Evolutionary conservation across 1,284 basidiomycete species (phyloP), one percentile per base, ranked within the genome.

Genomic region (Rhodotorula sp.): DNA sequence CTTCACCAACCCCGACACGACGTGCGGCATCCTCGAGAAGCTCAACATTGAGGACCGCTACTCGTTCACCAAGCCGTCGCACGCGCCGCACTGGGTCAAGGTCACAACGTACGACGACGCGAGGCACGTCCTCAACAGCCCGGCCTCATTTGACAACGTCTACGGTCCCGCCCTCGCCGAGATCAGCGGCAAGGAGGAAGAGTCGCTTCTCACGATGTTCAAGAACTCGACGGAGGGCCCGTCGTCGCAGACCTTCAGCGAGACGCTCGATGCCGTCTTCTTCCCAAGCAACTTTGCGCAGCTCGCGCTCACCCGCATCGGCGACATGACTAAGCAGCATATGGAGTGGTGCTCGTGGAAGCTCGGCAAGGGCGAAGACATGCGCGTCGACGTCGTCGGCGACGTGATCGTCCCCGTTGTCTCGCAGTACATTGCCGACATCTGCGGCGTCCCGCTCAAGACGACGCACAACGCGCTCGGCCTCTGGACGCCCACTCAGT

Each of bases 371-470:
- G 30, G 83, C 84, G 44, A 82, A 81, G 7, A 80, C n/a, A 34
- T 79, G 54, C 84, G 83, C 54, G 82, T 91, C 30, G 89, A 93
- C 77, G 80, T 93, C 67, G 87, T 89, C 34, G 83, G 84, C 10
- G 87, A 90, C 74, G 88, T 67, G n/a, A 48, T 62, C 60, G 56
- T 62, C 20, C 62, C 64, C 15, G 52, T 64, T 28, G 50, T 46
- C 15, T 59, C 64, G 52, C 15, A 47, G 85, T 75, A 89, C 89
- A 24, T 76, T 67, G 72, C 74, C 15, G 30, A 75, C 47, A 59
- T 66, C 26, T 68, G 76, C 37, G 75, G 66, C 26, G 86, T 93
- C 59, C 80, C 83, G n/a, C 81, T 93, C 67, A 91, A 89, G 81
- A 85, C 85, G 0, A 83, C 83, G 58, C 73, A 83, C 15, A 78